phyloP scores from a whole-genome alignment of 768 basidiomycete species.

The Mycena indigotica region DNA sequence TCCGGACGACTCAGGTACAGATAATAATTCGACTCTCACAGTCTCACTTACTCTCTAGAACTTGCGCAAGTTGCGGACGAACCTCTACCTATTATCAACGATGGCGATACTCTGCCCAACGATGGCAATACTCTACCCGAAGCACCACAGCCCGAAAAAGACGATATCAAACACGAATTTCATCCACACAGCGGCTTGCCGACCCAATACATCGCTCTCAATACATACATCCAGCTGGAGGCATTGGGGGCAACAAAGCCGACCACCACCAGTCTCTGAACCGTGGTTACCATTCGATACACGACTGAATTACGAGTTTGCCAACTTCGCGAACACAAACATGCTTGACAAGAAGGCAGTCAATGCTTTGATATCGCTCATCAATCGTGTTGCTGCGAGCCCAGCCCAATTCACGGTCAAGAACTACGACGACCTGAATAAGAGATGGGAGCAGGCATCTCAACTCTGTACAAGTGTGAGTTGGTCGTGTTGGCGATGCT shows the following conservation, averaged over 20 bases:
- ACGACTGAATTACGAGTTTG: neutral
- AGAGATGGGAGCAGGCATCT: neutral
- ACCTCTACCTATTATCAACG: no score
- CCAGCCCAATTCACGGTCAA: neutral
- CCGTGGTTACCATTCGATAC: neutral
- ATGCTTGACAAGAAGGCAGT: neutral
- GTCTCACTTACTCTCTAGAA: no score
- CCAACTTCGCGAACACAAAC: neutral
- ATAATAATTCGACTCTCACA: no score
- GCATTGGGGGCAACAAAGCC: neutral
- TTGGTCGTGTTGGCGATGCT: constrained; percentile 29
- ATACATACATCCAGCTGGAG: neutral
- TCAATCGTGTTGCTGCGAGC: neutral
- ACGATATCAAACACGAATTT: neutral
- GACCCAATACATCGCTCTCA: neutral
- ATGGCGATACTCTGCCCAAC: no score
- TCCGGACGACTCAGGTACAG: no score
- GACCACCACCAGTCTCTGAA: neutral
- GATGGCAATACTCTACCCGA: no score
- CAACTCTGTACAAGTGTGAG: neutral
- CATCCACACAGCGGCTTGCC: neutral
- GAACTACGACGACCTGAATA: neutral
- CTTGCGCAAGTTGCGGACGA: no score
- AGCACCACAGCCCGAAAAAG: no score
- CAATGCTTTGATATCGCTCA: neutral